Conservation (phyloP, 2,329 filamentous ascomycete species). For the Cercospora sp. region DNA sequence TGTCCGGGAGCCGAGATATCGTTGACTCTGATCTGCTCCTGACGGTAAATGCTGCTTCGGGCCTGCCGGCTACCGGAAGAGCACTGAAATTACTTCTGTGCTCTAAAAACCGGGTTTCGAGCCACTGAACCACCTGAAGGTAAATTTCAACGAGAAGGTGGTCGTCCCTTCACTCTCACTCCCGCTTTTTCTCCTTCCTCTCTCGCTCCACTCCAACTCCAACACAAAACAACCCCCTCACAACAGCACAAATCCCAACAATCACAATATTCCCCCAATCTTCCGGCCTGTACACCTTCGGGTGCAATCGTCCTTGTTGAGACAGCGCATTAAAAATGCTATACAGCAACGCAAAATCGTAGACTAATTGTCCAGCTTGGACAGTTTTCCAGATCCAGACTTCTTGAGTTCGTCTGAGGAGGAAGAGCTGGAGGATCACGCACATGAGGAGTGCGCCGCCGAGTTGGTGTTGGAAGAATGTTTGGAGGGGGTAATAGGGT, state of each 20-base stretch:
- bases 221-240: slow-evolving; percentile 20
- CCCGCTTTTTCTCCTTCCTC: background rate
- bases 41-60: background rate
- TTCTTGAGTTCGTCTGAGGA: slow-evolving; percentile 22
- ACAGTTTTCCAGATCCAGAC: slow-evolving; percentile 24
- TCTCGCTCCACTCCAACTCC: slow-evolving; percentile 12
- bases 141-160: background rate
- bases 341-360: slow-evolving; percentile 20
- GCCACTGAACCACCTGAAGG: no score
- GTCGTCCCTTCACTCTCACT: background rate
- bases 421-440: slow-evolving; percentile 18
- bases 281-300: slow-evolving; percentile 14
- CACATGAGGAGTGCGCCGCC: slow-evolving; percentile 22
- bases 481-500: slow-evolving; percentile 14
- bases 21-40: background rate
- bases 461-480: slow-evolving; percentile 26
- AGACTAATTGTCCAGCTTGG: slow-evolving; percentile 22
- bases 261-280: slow-evolving; percentile 21
- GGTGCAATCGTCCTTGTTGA: slow-evolving; percentile 17
- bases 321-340: slow-evolving; percentile 12
- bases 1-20: background rate
- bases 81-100: no score
- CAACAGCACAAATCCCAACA: slow-evolving; percentile 13
- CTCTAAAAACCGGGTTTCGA: background rate
- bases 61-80: background rate